phyloP scores from a whole-genome alignment of 2,329 filamentous ascomycete genomes.

The Phyllosticta ampelicida region DNA sequence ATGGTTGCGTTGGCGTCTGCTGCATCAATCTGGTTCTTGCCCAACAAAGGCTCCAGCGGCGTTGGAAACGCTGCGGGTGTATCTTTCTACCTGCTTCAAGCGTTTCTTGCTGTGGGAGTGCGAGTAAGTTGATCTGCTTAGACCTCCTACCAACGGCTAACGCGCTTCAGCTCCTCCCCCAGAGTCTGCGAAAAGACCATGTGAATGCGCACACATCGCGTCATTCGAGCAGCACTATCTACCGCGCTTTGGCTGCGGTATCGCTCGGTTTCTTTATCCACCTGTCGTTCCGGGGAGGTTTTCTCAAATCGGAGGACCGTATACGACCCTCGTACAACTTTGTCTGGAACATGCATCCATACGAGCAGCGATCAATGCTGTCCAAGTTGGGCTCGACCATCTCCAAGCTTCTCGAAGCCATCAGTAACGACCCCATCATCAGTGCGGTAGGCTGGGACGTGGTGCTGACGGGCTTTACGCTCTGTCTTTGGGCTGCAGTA shows the following conservation, averaged over 20 bases:
- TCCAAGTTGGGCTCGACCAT: slow-evolving; percentile 27
- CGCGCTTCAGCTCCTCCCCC: slow-evolving; percentile 30
- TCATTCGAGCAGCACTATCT: slow-evolving; percentile 26
- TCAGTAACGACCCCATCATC: slow-evolving; percentile 48
- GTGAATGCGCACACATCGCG: slow-evolving; percentile 29
- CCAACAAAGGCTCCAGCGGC: slow-evolving; percentile 17
- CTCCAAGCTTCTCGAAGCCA: slow-evolving; percentile 38
- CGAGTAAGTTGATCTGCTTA: slow-evolving; percentile 15
- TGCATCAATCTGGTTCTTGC: slow-evolving; percentile 33
- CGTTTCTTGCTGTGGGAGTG: slow-evolving; percentile 26
- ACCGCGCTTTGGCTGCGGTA: slow-evolving; percentile 27
- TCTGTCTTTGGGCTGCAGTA: slow-evolving; percentile 49
- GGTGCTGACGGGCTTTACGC: slow-evolving; percentile 41
- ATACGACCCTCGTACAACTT: slow-evolving; percentile 28
- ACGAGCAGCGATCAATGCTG: slow-evolving; percentile 29
- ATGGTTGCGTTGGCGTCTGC: slow-evolving; percentile 35
- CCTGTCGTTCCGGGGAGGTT: slow-evolving; percentile 31
- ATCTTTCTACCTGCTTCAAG: slow-evolving; percentile 19
- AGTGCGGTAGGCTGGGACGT: slow-evolving; percentile 49
- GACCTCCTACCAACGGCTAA: background rate
- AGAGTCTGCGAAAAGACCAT: slow-evolving; percentile 39
- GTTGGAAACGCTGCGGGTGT: slow-evolving; percentile 14
- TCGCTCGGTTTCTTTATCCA: slow-evolving; percentile 10
- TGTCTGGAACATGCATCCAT: slow-evolving; percentile 33
- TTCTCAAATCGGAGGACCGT: slow-evolving; percentile 38